These are phyloP conservation scores for Sarocladium strictum DNA, from an alignment of 2,329 filamentous ascomycete species.

Conservation along the genomic window DNA sequence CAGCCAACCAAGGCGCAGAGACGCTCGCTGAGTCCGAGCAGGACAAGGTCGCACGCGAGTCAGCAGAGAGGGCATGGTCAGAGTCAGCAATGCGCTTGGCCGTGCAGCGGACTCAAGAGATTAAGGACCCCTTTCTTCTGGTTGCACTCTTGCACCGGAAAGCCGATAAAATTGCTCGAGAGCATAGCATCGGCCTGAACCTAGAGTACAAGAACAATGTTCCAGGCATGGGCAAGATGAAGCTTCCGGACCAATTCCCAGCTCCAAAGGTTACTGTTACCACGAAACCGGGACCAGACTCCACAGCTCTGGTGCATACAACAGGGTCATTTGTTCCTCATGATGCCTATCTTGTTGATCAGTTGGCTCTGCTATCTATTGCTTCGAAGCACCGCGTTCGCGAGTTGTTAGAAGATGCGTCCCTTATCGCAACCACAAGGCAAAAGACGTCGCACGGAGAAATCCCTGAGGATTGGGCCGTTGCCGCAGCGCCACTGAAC, in stretches of 20 bases:
- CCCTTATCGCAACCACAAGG: slow-evolving; percentile 62
- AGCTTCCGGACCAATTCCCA: slow-evolving; percentile 42
- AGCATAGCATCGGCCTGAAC: slow-evolving; percentile 51
- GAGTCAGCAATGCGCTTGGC: slow-evolving; percentile 58
- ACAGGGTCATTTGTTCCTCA: slow-evolving; percentile 67
- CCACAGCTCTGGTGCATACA: slow-evolving; percentile 53
- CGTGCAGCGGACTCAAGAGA: slow-evolving; percentile 58
- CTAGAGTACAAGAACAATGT: slow-evolving; percentile 45
- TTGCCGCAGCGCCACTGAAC: slow-evolving; percentile 55
- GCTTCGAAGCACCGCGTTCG: slow-evolving; percentile 75
- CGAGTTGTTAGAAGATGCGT: slow-evolving; percentile 71
- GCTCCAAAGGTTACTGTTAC: slow-evolving; percentile 47
- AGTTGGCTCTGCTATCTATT: slow-evolving; percentile 76
- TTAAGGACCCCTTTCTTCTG: slow-evolving; percentile 67
- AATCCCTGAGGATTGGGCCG: slow-evolving; percentile 69
- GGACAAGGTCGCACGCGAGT: slow-evolving; percentile 59
- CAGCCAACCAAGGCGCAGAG: slow-evolving; percentile 57
- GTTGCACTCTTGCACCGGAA: slow-evolving; percentile 55
- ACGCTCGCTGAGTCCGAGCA: slow-evolving; percentile 41
- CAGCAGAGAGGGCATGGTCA: slow-evolving; percentile 59
- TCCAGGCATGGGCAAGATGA: slow-evolving; percentile 41
- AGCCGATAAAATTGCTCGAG: slow-evolving; percentile 51
- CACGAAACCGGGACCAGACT: slow-evolving; percentile 53
- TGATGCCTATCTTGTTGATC: slow-evolving; percentile 71
- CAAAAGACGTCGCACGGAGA: slow-evolving; percentile 74